Percentiles rank a stretch among this genome's conserved stretches.
These are phyloP conservation scores for Cetraspora pellucida DNA, from an alignment of 192 early-diverging fungal genomes.

Conservation along the genomic window DNA sequence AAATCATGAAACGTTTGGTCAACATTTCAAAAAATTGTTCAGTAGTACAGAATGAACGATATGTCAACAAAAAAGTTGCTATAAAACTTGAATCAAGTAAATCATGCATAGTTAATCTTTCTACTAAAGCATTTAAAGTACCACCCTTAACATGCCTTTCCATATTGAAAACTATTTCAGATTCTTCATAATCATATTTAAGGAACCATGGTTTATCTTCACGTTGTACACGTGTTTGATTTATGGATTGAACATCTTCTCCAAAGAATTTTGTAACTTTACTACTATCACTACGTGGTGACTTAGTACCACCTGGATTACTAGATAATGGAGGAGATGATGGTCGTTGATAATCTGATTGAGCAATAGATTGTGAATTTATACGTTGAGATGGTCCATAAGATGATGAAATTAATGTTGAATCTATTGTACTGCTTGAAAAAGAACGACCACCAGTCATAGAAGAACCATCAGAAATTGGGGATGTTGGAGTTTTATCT, in stretches of 20 bases:
- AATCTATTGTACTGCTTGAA: neutral
- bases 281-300: constrained; percentile 33
- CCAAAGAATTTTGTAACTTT: constrained; percentile 66
- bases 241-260: constrained; percentile 48
- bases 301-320: constrained; percentile 7
- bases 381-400: constrained; percentile 20
- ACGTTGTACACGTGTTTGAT: constrained; percentile 33
- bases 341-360: constrained; percentile 37
- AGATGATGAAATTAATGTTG: constrained; percentile 29
- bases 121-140: constrained; percentile 81
- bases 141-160: constrained; percentile 91
- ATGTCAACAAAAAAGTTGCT: constrained; percentile 90
- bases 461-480: neutral
- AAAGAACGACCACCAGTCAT: neutral
- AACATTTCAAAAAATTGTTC: constrained; percentile 76
- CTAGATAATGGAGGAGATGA: constrained; percentile 21
- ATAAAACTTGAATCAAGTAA: constrained; percentile 80
- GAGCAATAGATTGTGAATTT: constrained; percentile 41
- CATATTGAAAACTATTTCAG: constrained; percentile 81
- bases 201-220: constrained; percentile 77
- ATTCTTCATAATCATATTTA: constrained; percentile 69
- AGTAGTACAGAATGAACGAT: constrained; percentile 87
- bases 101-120: constrained; percentile 90
- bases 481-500: neutral
- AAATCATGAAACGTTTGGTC: constrained; percentile 75